Percentiles rank a stretch among this genome's conserved stretches.
Conservation (phyloP, 495 filamentous ascomycete species). For the Neurospora intermedia region DNA sequence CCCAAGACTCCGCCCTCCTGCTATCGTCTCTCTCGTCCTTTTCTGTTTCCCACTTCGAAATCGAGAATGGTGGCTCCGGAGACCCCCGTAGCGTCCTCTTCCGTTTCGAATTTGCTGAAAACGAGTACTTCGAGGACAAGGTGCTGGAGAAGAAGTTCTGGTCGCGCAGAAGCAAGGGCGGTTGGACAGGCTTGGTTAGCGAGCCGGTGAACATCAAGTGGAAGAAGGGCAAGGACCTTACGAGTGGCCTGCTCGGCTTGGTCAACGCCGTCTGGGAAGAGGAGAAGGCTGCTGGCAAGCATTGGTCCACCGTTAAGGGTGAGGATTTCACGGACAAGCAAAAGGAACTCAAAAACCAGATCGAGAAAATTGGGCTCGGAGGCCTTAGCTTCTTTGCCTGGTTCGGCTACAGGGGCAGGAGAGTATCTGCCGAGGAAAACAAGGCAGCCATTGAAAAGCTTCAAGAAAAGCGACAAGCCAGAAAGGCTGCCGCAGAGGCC, state of each 20-base stretch:
- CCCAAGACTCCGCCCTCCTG: slow-evolving; percentile 60
- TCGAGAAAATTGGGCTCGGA: slow-evolving; percentile 46
- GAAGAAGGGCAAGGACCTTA: slow-evolving; percentile 78
- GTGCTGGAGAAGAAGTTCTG: slow-evolving; percentile 84
- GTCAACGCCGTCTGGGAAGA: slow-evolving; percentile 58
- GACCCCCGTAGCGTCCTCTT: slow-evolving; percentile 57
- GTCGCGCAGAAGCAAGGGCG: slow-evolving; percentile 56
- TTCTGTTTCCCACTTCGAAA: slow-evolving; percentile 65
- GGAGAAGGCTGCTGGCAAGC: slow-evolving; percentile 39
- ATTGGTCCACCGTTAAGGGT: slow-evolving; percentile 19
- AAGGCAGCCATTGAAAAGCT: slow-evolving; percentile 46
- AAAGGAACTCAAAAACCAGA: slow-evolving; percentile 38
- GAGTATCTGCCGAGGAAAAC: slow-evolving; percentile 60
- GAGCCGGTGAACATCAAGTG: slow-evolving; percentile 81
- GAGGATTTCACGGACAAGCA: slow-evolving; percentile 41
- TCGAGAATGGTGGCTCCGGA: slow-evolving; percentile 43
- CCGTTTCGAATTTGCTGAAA: slow-evolving; percentile 51
- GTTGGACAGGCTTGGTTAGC: slow-evolving; percentile 62
- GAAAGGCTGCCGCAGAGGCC: slow-evolving; percentile 44
- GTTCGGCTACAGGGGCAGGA: slow-evolving; percentile 65
- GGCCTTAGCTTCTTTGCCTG: slow-evolving; percentile 73
- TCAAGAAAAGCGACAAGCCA: slow-evolving; percentile 44
- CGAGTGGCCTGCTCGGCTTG: slow-evolving; percentile 63
- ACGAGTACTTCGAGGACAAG: slow-evolving; percentile 63
- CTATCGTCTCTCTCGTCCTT: slow-evolving; percentile 49